phyloP scores from a whole-genome alignment of 2,329 filamentous ascomycete genomes.

The Trichoderma guizhouense region DNA sequence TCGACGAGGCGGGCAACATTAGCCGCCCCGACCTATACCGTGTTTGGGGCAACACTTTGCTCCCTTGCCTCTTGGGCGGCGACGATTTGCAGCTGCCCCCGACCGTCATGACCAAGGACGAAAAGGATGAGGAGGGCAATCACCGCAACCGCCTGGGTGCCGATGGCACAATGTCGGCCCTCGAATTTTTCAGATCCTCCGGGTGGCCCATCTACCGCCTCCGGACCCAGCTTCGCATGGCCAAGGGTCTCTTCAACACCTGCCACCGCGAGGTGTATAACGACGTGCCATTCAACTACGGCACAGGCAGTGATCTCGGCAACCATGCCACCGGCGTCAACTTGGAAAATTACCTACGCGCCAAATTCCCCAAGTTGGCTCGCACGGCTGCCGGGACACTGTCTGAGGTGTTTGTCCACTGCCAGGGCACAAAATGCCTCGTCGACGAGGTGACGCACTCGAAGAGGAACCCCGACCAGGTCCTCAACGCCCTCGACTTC shows the following conservation, averaged over 20 bases:
- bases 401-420: constrained; percentile 23
- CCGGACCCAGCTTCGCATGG: background rate
- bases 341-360: background rate
- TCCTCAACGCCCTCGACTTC: background rate
- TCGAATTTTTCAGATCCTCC: background rate
- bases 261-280: constrained; percentile 20
- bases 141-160: background rate
- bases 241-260: constrained; percentile 20
- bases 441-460: constrained; percentile 8
- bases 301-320: background rate
- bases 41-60: background rate
- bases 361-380: background rate
- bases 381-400: background rate
- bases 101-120: background rate
- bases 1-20: background rate
- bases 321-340: background rate
- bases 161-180: background rate
- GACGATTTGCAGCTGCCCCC: background rate
- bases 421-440: background rate
- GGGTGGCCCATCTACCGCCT: background rate
- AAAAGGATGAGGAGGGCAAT: background rate
- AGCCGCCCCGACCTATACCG: background rate
- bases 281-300: constrained; percentile 19
- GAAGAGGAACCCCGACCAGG: background rate
- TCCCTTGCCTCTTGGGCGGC: background rate